Evolutionary conservation across 2,329 filamentous ascomycete genomes (phyloP), one percentile per base, ranked within the genome.

Genomic region (Orbilia blumenaviensis): DNA sequence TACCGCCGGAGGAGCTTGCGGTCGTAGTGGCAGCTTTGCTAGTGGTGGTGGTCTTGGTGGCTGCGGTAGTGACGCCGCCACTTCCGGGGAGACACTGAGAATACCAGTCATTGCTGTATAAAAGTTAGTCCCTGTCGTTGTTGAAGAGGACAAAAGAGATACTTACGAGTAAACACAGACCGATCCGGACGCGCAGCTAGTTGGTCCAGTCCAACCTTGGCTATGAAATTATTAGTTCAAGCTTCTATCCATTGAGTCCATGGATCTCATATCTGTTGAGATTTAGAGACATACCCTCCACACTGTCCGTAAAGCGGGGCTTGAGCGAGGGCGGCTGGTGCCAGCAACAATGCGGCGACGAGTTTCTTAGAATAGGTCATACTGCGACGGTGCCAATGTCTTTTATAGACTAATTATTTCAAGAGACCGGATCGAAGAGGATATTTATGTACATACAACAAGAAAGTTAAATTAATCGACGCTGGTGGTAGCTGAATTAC

Each of bases 291-390:
- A 36, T 66, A 73, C 68, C 68, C 68, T 73, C 68, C 68, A 29
- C 68, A 73, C 32, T 73, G 68, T 29, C 68, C 68, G 36, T 73
- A 73, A n/a, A 73, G 48, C 23, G 68, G 68, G 8, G 68, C 16
- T 23, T 72, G 68, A 18, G 68, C 68, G 18, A 66, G 23, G 7
- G 61, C 52, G 16, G 48, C 42, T 6, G 60, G 61, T 14, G 60
- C 42, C 21, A 73, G 42, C 48, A 73, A 34, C 23, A 73, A 52
- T 48, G 61, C 68, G 25, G 52, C 68, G 3, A 66, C 41, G 12
- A 73, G 32, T 18, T 61, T 36, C 9, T 64, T 73, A 9, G 60
- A 50, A 6, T 52, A 50, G 9, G 56, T 32, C 66, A 71, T 71
- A 3, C n/a, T n/a, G n/a, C n/a, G n/a, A n/a, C n/a, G n/a, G n/a